phyloP scores from a whole-genome alignment of 2,329 filamentous ascomycete genomes.

The Beauveria asiatica region DNA sequence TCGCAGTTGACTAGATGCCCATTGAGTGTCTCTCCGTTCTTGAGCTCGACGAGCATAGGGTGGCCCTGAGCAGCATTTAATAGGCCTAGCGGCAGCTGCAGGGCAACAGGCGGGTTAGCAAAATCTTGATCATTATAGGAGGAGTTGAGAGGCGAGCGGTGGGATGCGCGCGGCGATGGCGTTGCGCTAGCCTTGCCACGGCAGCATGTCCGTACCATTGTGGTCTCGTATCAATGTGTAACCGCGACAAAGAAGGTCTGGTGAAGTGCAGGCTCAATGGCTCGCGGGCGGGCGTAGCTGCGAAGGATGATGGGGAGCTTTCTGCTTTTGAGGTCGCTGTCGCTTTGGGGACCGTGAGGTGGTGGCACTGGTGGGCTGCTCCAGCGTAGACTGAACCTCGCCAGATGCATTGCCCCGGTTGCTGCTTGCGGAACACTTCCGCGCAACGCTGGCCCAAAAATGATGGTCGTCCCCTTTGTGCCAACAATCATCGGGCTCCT shows the following conservation, averaged over 20 bases:
- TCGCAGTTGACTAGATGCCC: constrained; percentile 94
- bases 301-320: background rate
- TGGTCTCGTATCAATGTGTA: background rate
- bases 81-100: constrained; percentile 65
- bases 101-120: constrained; percentile 17
- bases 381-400: constrained; percentile 16
- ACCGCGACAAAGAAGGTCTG: background rate
- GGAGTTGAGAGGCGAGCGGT: background rate
- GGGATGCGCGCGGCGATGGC: background rate
- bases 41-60: constrained; percentile 94
- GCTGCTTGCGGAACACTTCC: constrained; percentile 7
- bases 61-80: constrained; percentile 94
- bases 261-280: background rate
- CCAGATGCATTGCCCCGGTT: constrained; percentile 23
- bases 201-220: background rate
- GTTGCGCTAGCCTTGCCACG: background rate
- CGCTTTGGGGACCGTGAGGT: background rate
- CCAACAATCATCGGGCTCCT: background rate
- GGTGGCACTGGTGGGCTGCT: background rate
- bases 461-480: background rate
- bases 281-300: background rate
- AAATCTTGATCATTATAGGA: background rate
- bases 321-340: constrained; percentile 1
- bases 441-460: background rate
- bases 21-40: constrained; percentile 95